Base-by-base conservation (phyloP, 163 green algal species). In the Smithsoniella earleae region DNA sequence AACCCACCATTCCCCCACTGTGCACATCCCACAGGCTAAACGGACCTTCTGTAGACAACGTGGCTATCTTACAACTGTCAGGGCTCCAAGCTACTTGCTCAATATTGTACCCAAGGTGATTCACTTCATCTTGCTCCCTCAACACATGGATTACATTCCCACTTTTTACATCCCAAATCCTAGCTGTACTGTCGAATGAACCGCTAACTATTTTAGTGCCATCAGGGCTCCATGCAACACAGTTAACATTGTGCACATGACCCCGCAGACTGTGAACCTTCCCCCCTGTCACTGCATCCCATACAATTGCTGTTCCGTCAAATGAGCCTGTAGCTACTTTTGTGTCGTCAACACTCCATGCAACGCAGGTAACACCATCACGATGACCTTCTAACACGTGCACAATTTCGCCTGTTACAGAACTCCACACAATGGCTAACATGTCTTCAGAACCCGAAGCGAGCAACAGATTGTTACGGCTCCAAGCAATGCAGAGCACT, bases 171-270 rank as follows among this genome's bases (percentile, higher is more conserved):
- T n/a, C n/a, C n/a, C n/a, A n/a, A n/a, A n/a, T n/a, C n/a, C n/a
- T n/a, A n/a, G n/a, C n/a, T n/a, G n/a, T n/a, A n/a, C n/a, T n/a
- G n/a, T n/a, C n/a, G n/a, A n/a, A n/a, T n/a, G 66, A 80, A 18
- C 76, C 80, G 2, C 77, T 83, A 18, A 76, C 77, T 36, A 91
- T 62, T 36, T 76, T 20, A 2, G 8, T 74, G 10, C 81, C 83
- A 33, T 89, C 78, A 2, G 76, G 34, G 8, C 75, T 74, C 43
- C 43, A 54, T 18, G 43, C 43, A 27, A 54, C 43, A 16, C 16
- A 54, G 16, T 18, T 16, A 18, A 54, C 43, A 54, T 54, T 18
- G 16, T 54, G 16, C 16, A 16, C 18, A 18, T 54, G 43, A 16
- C 43, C 43, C 43, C 43, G 18, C 43, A 54, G 43, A 16, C 18